These are phyloP conservation scores for Halenospora varia DNA, from an alignment of 495 filamentous ascomycete species.

Conservation along the genomic window DNA sequence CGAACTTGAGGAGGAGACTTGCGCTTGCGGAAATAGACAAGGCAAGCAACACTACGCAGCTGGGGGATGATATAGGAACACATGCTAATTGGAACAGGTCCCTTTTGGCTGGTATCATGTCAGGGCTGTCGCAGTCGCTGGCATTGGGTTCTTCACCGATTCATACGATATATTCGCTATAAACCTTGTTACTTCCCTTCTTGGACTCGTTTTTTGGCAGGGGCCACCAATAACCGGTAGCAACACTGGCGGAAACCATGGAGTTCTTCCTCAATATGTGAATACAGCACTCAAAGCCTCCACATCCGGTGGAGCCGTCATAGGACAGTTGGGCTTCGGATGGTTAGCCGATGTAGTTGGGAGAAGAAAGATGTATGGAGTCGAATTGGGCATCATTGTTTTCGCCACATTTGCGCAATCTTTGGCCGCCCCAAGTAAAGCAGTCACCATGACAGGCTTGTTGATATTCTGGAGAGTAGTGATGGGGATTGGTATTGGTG, in stretches of 20 bases:
- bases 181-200: constrained; percentile 62
- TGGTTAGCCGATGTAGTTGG: constrained; percentile 63
- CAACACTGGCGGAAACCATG: constrained; percentile 30
- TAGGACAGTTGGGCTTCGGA: constrained; percentile 72
- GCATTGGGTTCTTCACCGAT: constrained; percentile 80
- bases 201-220: constrained; percentile 53
- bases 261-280: constrained; percentile 50
- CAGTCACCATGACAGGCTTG: constrained; percentile 64
- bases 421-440: constrained; percentile 49
- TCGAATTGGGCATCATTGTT: constrained; percentile 72
- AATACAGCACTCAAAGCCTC: constrained; percentile 72
- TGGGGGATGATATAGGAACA: constrained; percentile 63
- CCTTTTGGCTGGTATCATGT: constrained; percentile 63
- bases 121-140: constrained; percentile 70
- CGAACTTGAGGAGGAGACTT: constrained; percentile 68
- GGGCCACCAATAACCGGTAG: constrained; percentile 19
- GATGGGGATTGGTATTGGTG: constrained; percentile 70
- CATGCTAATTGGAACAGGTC: constrained; percentile 22
- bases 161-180: constrained; percentile 79
- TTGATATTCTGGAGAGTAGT: constrained; percentile 77
- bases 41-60: constrained; percentile 45
- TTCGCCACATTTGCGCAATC: constrained; percentile 61
- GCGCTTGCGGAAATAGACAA: constrained; percentile 78
- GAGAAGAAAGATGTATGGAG: constrained; percentile 72
- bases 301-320: constrained; percentile 67